Conservation (phyloP, 441 rosid genomes). For the Dalechampia spathulata region DNA sequence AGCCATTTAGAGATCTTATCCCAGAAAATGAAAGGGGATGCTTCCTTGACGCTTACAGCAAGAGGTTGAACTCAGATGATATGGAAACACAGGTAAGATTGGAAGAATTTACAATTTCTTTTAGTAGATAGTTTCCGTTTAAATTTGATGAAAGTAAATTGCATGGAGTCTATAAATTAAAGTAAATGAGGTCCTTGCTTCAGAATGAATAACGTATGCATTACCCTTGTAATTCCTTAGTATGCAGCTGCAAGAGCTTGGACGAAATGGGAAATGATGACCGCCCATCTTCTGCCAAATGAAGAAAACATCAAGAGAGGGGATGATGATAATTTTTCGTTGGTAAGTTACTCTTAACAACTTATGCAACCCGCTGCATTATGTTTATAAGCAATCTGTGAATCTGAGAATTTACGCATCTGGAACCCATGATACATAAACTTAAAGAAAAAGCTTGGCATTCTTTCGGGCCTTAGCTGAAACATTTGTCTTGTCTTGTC, state of each 20-base stretch:
- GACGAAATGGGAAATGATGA: conserved; percentile 99
- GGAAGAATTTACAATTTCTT: neutral
- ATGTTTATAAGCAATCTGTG: no score
- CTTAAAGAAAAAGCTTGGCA: no score
- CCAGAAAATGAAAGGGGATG: conserved; percentile 74
- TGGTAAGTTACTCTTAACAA: conserved; percentile 62
- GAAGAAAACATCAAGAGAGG: conserved; percentile 75
- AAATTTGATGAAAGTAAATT: no score
- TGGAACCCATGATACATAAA: no score
- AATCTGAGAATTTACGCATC: no score
- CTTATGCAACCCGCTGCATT: no score
- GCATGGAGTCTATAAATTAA: no score
- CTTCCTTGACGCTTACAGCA: conserved; percentile 61
- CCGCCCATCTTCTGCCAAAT: conserved; percentile 76
- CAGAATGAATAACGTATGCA: neutral
- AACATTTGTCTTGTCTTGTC: neutral
- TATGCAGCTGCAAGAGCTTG: conserved; percentile 91
- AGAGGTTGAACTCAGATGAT: conserved; percentile 68
- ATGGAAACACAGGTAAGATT: conserved; percentile 73
- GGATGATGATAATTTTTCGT: conserved; percentile 79
- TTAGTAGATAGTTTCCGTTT: no score
- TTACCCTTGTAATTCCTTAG: conserved; percentile 31
- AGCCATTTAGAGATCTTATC: conserved; percentile 82
- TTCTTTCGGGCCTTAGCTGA: no score
- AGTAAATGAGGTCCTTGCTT: no score